Base-by-base conservation (phyloP, 495 filamentous ascomycete genomes). In the Podospora bellae-mahoneyi region DNA sequence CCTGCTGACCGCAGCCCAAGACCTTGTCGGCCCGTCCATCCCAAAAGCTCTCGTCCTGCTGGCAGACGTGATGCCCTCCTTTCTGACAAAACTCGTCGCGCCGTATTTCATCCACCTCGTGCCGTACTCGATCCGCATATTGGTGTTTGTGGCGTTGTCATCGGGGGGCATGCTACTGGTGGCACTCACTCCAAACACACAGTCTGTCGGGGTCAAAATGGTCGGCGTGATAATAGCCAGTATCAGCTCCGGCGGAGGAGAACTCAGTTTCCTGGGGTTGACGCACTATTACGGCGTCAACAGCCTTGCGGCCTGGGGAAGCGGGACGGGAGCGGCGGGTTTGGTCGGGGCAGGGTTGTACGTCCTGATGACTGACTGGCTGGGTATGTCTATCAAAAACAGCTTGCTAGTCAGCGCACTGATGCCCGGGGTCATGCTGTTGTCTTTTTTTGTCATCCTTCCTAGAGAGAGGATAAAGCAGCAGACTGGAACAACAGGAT, bases 211-310 rank as follows among this genome's bases (percentile, higher is more conserved):
- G 0, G 81, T 86, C 27, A 96, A 97, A 75, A 84, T 99, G 72
- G 82, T 88, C 0, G 95, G 95, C 1, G 90, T 97, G 13, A 81
- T 92, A n/a, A 77, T 99, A 58, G 91, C 94, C 1, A 96, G 92
- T 72, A 76, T 97, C 30, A 90, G 90, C 57, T 91, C 89, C 66
- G 95, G 95, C 10, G 89, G 82, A 6, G 95, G 95, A 5, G 95
- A 97, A 81, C 78, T 97, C 59, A 93, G 89, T 71, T 97, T 99
- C 73, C 78, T 99, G 18, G 89, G 92, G 3, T 75, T 99, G 72
- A 97, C 95, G 28, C 95, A 99, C 75, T 97, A 89, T 77, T 97
- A 97, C 70, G 95, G 95, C 0, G 87, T 84, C n/a, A 91, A 92
- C 76, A 94, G 92, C 71, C 81, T 98, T 57, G 95, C 94, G 4